These are phyloP conservation scores for Thozetella sp. DNA, from an alignment of 495 filamentous ascomycete species.

Conservation along the genomic window DNA sequence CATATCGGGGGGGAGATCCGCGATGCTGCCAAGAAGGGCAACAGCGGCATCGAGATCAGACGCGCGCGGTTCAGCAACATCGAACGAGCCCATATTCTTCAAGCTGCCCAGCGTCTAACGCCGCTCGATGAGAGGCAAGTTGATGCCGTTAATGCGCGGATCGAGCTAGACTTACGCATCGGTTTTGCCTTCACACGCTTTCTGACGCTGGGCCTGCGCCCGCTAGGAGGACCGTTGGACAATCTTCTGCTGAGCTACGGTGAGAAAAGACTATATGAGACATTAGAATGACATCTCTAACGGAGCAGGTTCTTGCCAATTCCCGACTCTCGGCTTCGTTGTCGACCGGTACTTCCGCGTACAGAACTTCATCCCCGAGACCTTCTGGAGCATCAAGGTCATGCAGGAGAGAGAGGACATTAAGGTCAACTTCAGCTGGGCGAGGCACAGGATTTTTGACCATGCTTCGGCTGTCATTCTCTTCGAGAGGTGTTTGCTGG, in stretches of 20 bases:
- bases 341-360: conserved; percentile 94
- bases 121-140: conserved; percentile 84
- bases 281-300: conserved; percentile 9
- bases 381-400: conserved; percentile 91
- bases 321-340: conserved; percentile 94
- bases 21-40: conserved; percentile 73
- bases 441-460: conserved; percentile 83
- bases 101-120: conserved; percentile 75
- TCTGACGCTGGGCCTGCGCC: conserved; percentile 72
- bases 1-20: conserved; percentile 95
- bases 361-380: conserved; percentile 88
- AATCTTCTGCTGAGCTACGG: conserved; percentile 83
- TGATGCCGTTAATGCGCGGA: conserved; percentile 84
- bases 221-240: conserved; percentile 62
- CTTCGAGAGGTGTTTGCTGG: conserved; percentile 79
- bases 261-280: conserved; percentile 31
- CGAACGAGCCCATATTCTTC: conserved; percentile 88
- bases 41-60: conserved; percentile 74
- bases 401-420: conserved; percentile 76
- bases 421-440: conserved; percentile 85
- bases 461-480: conserved; percentile 78
- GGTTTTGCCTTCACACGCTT: conserved; percentile 93
- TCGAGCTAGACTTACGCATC: conserved; percentile 90
- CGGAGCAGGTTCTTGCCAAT: conserved; percentile 96
- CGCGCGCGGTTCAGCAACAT: conserved; percentile 94